Evolutionary conservation across 441 rosid species (phyloP), one percentile per base, ranked within the genome.

Genomic region (Adansonia madagascariensis): DNA sequence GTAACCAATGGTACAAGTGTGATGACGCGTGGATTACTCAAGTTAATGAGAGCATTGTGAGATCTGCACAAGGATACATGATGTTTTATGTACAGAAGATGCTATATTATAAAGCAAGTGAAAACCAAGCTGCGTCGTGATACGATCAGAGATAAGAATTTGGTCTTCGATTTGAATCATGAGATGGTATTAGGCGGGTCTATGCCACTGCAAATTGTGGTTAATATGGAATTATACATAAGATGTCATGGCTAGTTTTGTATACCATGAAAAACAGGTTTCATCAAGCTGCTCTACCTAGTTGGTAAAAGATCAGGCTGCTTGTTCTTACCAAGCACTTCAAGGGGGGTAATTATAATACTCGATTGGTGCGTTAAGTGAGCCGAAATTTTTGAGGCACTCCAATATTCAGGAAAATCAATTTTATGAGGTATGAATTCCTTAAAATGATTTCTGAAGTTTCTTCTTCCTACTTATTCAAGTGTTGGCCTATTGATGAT

Each of bases 41-140:
- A 82, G 97, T 92, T 24, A 87, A 90, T 75, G 97, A 92, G 84
- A 88, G 84, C 62, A 81, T 83, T 14, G 97, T 92, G 71, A 81
- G 93, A 82, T 88, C 97, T 80, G 89, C 97, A 20, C 92, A 92
- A 79, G 94, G 94, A 22, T 90, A 92, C 84, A 92, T 92, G 97
- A 87, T 83, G 86, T 92, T 92, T 81, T 92, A 92, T 61, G 94
- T 90, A 62, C 94, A 90, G 85, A 92, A 92, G 88, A 85, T 83
- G 89, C 79, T 91, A 62, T 86, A 84, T 65, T 89, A 88, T 79
- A 88, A 80, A 81, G 89, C 88, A 31, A 89, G 89, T 8, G 92
- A 85, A 76, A 87, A 85, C 60, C 83, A 81, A 49, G 85, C n/a
- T 57, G 66, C 79, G 52, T 71, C 74, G 0, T 83, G 81, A 73